These are phyloP conservation scores for Colletotrichum shisoi DNA, from an alignment of 2,329 filamentous ascomycete species.

Conservation along the genomic window DNA sequence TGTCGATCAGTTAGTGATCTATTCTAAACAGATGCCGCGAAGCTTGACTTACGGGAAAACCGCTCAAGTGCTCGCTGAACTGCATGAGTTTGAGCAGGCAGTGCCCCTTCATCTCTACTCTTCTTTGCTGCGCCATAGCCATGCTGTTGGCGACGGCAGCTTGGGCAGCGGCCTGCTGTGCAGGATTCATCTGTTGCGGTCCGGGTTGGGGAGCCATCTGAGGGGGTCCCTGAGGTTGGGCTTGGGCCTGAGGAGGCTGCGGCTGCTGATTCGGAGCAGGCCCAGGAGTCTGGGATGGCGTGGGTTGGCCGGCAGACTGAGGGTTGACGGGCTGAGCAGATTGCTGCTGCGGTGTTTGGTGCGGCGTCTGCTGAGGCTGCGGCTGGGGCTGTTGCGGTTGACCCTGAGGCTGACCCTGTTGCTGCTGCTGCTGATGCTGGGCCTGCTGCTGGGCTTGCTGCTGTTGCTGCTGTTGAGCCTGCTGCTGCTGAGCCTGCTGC, in stretches of 20 bases:
- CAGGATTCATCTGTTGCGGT: constrained; percentile 42
- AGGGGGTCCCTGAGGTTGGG: constrained; percentile 43
- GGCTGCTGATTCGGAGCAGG: constrained; percentile 40
- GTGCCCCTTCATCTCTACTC: constrained; percentile 62
- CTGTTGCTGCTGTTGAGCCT: constrained; percentile 50
- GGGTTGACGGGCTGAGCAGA: constrained; percentile 38
- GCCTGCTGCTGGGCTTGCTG: constrained; percentile 50
- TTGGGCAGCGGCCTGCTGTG: constrained; percentile 39
- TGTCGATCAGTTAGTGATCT: constrained; percentile 43
- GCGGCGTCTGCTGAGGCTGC: constrained; percentile 47
- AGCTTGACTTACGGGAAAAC: constrained; percentile 58
- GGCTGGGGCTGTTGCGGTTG: constrained; percentile 50
- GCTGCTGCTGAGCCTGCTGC: constrained; percentile 50
- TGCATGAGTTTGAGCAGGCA: constrained; percentile 68
- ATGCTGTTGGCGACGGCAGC: constrained; percentile 49
- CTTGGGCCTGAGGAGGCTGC: constrained; percentile 48
- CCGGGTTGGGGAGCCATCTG: constrained; percentile 50
- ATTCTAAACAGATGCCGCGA: neutral
- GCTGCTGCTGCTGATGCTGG: constrained; percentile 48
- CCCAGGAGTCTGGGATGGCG: constrained; percentile 39
- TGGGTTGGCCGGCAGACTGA: constrained; percentile 40
- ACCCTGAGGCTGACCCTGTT: constrained; percentile 45
- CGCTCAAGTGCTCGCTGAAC: constrained; percentile 69
- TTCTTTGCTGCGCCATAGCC: constrained; percentile 53
- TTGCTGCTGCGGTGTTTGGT: constrained; percentile 40